Base-by-base conservation (phyloP, 805 yeast genomes). In the Sugiyamaella chiloensis region DNA sequence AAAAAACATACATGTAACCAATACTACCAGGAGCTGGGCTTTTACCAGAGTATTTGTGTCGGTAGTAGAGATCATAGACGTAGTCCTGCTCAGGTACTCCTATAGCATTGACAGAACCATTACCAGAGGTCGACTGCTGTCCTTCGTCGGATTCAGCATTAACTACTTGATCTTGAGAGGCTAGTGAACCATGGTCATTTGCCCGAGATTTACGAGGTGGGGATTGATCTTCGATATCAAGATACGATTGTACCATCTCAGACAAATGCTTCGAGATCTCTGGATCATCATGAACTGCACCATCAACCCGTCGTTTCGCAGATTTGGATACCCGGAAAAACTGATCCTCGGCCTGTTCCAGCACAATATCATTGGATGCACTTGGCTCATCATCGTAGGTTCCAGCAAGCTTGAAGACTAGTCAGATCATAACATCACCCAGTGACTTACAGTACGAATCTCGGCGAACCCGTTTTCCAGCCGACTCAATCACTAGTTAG, bases 31-130 rank as follows among this genome's bases (percentile, higher is more conserved):
- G 60, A 21, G 61, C 54, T 48, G 37, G 16, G 20, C 71, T 21
- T 61, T 47, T 75, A 68, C 61, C 74, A 47, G 76, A 79, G 63
- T 58, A 58, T n/a, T 69, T 71, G 50, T 81, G 84, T 43, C 85
- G 70, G 68, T 82, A 74, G 66, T 91, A 91, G 8, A 91, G 89
- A 65, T 91, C 99, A 60, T 88, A 91, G 16, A 91, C 98, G 57
- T 87, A 91, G 37, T 87, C 96, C n/a, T 76, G 69, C 11, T 16
- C 37, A 4, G 37, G 37, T 4, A n/a, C 37, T 8, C 20, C 37
- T 34, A 14, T 34, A 19, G 37, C 16, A 19, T 5, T n/a, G n/a
- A n/a, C n/a, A n/a, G n/a, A n/a, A n/a, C n/a, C n/a, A n/a, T n/a
- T n/a, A n/a, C n/a, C n/a, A n/a, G n/a, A n/a, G n/a, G n/a, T n/a